Evolutionary conservation across 2,329 filamentous ascomycete species (phyloP), one percentile per base, ranked within the genome.

Genomic region (Diplodia scrobiculata): DNA sequence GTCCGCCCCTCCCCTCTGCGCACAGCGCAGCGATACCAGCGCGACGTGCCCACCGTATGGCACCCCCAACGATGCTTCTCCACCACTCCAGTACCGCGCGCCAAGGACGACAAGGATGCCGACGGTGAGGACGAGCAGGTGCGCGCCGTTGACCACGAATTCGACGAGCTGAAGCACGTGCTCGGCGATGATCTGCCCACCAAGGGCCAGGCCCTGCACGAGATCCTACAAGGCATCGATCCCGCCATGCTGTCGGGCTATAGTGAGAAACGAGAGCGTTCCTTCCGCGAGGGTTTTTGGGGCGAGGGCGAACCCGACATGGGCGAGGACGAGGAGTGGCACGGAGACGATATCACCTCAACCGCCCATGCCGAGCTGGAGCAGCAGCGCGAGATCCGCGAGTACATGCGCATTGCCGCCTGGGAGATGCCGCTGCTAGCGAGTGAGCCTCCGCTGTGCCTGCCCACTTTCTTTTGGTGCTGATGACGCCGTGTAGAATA

Each of bases 361-460:
- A 84, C 92, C 77, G 95, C 88, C 0, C 93, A 99, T 78, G 88
- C 84, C 63, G 92, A 98, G 80, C 81, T 99, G 71, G 91, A 97
- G 72, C 86, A 95, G 77, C 89, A 96, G 73, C 85, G 94, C 69
- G 93, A 98, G 78, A 84, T 94, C 75, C 86, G 95, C 81, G 88
- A 97, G 73, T 97, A 97, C 77, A 89, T 91, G 55, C 86, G 95
- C 63, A 83, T 97, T 71, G 88, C 91, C 54, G 92, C 92, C 27
- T 99, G 95, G 93, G 95, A 99, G 79, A 91, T 99, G 89, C 95
- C 95, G 10, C 81, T 97, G 69, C 82, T 99, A 68, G 87, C 89
- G 67, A 91, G 93, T 97, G 86, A 78, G 91, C 25, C 11, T 14
- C 63, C n/a, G 66, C 11, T 38, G 41, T 11, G 25, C 38, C 25